Base-by-base conservation (phyloP, 1,284 basidiomycete species). In the Fomitiporia mediterranea region DNA sequence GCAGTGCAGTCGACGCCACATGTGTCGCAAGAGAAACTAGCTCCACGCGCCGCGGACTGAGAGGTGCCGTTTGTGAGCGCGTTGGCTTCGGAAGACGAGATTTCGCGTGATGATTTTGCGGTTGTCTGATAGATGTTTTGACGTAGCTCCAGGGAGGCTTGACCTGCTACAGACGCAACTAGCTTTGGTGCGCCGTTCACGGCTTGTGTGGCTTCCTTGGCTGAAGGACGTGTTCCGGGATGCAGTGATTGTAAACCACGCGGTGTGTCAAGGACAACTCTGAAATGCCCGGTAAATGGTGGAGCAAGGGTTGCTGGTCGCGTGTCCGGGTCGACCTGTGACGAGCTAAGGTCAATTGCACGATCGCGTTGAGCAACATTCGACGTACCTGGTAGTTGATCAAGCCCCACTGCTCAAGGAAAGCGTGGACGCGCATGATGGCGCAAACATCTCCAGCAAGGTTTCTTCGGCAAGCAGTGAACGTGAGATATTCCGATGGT, bases 241-340 rank as follows among this genome's bases (percentile, higher is more conserved):
- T 99, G 96, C 21, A 98, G 79, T 23, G 96, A 98, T 67, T 94
- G 92, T 2, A 99, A 80, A 15, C 96, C 97, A 52, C 94, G 89
- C 13, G 97, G 97, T 0, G 96, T 96, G 70, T 99, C 97, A 63
- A 99, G 85, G 47, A 97, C 87, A 64, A 99, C 93, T 59, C 96
- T 89, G 83, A 97, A 99, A 71, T 99, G 96, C 32, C 97, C 96
- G 0, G 96, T 99, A 71, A 98, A 99, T 23, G 97, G 97, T 27
- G 96, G 97, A 6, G 91, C 94, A 9, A 99, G 82, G 0, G 95
- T 84, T 1, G 96, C 91, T 4, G 96, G 97, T 55, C 95, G 83
- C 58, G 94, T 89, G 67, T 98, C 96, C 34, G 95, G 94, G 75
- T 99, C 96, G 66, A 99, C 92, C 94, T 99, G 68, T 0, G 50